Evolutionary conservation across 2,329 filamentous ascomycete species (phyloP).

Genomic region (Apiospora malaysiana): DNA sequence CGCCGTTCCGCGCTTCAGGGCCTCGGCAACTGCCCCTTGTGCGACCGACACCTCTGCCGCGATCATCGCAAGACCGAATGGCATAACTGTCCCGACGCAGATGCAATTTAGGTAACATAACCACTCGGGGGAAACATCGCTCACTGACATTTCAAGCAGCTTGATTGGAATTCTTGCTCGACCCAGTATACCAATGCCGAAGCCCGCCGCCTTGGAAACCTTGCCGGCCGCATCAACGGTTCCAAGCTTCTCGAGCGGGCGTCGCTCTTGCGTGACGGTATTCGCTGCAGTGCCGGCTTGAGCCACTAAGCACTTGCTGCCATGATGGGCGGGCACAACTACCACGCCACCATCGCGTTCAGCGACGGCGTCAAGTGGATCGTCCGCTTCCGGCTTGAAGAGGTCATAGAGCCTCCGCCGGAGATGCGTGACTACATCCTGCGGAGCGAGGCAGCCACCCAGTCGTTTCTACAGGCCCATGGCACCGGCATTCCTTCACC

Average conservation of each 20-base stretch:
- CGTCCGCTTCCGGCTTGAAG: constrained; percentile 33
- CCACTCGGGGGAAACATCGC: neutral
- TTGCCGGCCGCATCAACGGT: neutral
- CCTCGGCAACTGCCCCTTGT: constrained; percentile 35
- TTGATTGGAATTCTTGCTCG: constrained; percentile 28
- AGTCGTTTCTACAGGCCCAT: constrained; percentile 33
- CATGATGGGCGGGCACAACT: constrained; percentile 38
- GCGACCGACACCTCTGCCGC: constrained; percentile 34
- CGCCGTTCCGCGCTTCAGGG: constrained; percentile 32
- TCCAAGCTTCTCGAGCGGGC: neutral
- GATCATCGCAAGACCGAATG: constrained; percentile 31
- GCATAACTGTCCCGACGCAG: constrained; percentile 30
- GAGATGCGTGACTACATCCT: constrained; percentile 35
- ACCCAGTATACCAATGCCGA: neutral
- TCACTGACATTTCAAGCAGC: neutral
- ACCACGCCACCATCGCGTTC: constrained; percentile 37
- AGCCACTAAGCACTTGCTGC: constrained; percentile 28
- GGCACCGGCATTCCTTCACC: constrained; percentile 41
- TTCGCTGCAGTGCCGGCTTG: constrained; percentile 31
- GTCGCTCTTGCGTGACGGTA: constrained; percentile 13
- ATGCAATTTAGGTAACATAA: constrained; percentile 21
- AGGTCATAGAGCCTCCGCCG: constrained; percentile 29
- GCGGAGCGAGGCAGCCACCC: constrained; percentile 35
- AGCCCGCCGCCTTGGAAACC: no score
- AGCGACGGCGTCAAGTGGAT: constrained; percentile 35